Percentiles rank a stretch among this genome's conserved stretches.
These are phyloP conservation scores for Phytophthora pini DNA, from an alignment of 352 stramenopile genomes.

Conservation along the genomic window DNA sequence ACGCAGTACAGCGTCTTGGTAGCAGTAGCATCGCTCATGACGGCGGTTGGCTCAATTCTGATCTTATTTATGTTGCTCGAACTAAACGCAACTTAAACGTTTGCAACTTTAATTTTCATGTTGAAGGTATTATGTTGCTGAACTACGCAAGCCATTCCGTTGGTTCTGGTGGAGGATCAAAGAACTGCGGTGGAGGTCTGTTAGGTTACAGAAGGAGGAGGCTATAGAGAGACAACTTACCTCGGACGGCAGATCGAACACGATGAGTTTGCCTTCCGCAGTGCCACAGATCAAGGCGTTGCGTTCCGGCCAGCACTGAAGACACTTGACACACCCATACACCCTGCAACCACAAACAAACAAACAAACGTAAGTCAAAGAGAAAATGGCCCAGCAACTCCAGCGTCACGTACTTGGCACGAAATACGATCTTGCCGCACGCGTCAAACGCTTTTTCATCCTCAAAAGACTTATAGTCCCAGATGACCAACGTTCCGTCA, in stretches of 20 bases:
- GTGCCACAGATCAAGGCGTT: conserved; percentile 42
- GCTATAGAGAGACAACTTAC: conserved; percentile 12
- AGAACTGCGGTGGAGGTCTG: conserved; percentile 14
- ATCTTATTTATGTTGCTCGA: not conserved
- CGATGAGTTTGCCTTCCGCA: conserved; percentile 37
- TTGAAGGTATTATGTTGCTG: not conserved
- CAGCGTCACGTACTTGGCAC: conserved; percentile 40
- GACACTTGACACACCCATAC: conserved; percentile 39
- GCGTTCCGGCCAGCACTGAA: conserved; percentile 41
- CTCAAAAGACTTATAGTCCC: conserved; percentile 64
- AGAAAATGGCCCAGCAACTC: not conserved
- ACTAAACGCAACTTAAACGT: not conserved
- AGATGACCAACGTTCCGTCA: conserved; percentile 66
- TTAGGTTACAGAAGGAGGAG: not conserved
- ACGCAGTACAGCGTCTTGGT: conserved; percentile 87
- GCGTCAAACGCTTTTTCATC: conserved; percentile 45
- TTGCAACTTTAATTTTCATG: not conserved
- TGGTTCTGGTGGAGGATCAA: conserved; percentile 7
- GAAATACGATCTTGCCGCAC: conserved; percentile 54
- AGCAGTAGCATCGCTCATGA: conserved; percentile 14
- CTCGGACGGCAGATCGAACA: conserved; percentile 35
- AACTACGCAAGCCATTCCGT: conserved; percentile 7
- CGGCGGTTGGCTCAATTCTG: not conserved
- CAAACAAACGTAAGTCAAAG: not conserved
- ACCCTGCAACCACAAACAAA: conserved; percentile 15